phyloP scores from a whole-genome alignment of 148 eudicot genomes.

The Cornus kousa region DNA sequence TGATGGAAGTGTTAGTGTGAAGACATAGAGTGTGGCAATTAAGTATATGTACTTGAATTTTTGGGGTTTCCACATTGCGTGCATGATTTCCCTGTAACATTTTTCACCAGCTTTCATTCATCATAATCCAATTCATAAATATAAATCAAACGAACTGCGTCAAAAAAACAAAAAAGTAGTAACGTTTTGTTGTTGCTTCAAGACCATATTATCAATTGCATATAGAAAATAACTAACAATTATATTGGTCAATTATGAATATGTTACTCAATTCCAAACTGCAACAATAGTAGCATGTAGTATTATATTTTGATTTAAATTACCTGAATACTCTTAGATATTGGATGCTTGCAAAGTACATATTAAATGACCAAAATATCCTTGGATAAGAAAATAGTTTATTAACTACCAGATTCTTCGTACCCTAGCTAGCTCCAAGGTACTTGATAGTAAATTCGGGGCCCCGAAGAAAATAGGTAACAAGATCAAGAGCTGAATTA shows the following conservation, averaged over 20 bases:
- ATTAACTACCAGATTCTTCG: too few species aligned
- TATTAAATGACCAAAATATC: neutral
- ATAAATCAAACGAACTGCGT: too few species aligned
- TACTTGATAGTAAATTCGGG: too few species aligned
- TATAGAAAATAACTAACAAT: too few species aligned
- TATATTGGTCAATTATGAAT: neutral
- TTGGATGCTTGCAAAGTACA: conserved; percentile 12
- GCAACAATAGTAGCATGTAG: too few species aligned
- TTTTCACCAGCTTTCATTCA: conserved; percentile 6
- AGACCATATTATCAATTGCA: too few species aligned
- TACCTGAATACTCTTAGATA: neutral
- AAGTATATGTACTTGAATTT: conserved; percentile 88
- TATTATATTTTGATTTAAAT: too few species aligned
- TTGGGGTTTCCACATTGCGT: conserved; percentile 85
- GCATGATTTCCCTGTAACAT: conserved; percentile 71
- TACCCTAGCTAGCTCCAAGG: neutral
- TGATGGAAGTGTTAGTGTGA: conserved; percentile 82
- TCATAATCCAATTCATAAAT: too few species aligned
- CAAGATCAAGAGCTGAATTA: neutral
- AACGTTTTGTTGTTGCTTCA: too few species aligned
- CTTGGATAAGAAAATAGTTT: neutral
- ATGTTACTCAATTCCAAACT: neutral
- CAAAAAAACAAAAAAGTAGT: too few species aligned
- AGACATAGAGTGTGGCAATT: conserved; percentile 75
- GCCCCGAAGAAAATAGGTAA: neutral